These are phyloP conservation scores for Skeletonema costatum DNA, from an alignment of 108 stramenopile species.

Conservation along the genomic window DNA sequence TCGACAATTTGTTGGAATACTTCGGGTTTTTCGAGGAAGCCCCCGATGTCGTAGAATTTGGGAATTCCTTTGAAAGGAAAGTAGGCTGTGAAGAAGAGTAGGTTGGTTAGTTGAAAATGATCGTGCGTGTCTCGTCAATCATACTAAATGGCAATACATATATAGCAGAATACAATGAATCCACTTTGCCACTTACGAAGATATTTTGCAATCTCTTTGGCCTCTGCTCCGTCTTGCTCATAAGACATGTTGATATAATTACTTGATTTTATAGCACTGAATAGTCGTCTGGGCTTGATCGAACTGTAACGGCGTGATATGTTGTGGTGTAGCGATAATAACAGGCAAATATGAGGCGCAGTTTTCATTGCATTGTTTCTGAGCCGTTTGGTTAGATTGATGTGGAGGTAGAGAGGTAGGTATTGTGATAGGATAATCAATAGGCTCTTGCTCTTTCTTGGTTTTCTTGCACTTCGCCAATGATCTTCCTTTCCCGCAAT, in stretches of 20 bases:
- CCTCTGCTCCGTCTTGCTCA: conserved; percentile 81
- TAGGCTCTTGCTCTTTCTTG: background rate
- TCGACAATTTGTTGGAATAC: conserved; percentile 91
- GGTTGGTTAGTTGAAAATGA: background rate
- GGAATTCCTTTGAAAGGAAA: background rate
- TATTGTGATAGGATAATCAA: background rate
- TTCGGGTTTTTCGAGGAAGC: conserved; percentile 88
- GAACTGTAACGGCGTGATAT: background rate
- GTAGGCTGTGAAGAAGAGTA: background rate
- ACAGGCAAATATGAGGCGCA: background rate
- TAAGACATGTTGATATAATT: conserved; percentile 46
- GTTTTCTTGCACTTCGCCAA: background rate
- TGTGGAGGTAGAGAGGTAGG: background rate
- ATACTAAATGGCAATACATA: too few species aligned
- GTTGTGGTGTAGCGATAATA: background rate
- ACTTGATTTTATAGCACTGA: background rate
- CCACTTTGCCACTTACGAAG: conserved; percentile 82
- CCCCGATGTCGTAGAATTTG: conserved; percentile 97
- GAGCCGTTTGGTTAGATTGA: too few species aligned
- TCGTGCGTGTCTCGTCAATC: too few species aligned
- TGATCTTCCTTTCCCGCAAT: too few species aligned
- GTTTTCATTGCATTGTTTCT: background rate
- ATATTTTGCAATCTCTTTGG: conserved; percentile 89
- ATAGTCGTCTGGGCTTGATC: background rate
- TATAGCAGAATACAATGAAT: too few species aligned